These are phyloP conservation scores for Geranium incanum DNA, from an alignment of 441 rosid species.

Conservation along the genomic window DNA sequence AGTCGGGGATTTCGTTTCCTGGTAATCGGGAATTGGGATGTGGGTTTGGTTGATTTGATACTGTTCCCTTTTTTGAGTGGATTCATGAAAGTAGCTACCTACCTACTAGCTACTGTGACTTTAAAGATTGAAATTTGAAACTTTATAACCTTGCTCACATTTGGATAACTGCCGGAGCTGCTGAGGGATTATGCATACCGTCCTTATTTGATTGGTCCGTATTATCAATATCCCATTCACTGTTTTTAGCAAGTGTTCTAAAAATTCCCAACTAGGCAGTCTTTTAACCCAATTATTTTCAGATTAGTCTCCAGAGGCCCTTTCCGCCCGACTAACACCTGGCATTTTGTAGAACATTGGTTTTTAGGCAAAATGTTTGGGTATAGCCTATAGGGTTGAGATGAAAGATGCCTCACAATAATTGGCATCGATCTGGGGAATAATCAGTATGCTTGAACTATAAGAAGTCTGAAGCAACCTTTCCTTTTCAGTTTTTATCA, in stretches of 20 bases:
- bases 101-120: not conserved
- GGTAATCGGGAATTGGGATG: not conserved
- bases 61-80: not conserved
- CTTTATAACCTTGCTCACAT: not conserved
- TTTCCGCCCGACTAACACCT: no score
- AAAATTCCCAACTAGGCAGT: no score
- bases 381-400: not conserved
- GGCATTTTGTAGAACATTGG: no score
- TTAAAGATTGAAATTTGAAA: not conserved
- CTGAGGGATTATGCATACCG: not conserved
- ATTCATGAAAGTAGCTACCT: not conserved
- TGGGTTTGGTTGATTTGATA: not conserved
- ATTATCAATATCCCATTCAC: not conserved
- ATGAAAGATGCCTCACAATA: not conserved
- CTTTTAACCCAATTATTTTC: no score
- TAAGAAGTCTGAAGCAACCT: not conserved
- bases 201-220: not conserved
- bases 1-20: no score
- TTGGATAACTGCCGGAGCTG: not conserved
- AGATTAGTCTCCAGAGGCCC: no score
- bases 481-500: not conserved
- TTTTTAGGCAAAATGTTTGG: not conserved
- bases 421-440: not conserved
- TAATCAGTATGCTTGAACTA: not conserved
- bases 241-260: not conserved